Percentiles rank a stretch among this genome's conserved stretches.
Evolutionary conservation across 1,284 basidiomycete genomes (phyloP).

Genomic region (Pterulicium gracile): DNA sequence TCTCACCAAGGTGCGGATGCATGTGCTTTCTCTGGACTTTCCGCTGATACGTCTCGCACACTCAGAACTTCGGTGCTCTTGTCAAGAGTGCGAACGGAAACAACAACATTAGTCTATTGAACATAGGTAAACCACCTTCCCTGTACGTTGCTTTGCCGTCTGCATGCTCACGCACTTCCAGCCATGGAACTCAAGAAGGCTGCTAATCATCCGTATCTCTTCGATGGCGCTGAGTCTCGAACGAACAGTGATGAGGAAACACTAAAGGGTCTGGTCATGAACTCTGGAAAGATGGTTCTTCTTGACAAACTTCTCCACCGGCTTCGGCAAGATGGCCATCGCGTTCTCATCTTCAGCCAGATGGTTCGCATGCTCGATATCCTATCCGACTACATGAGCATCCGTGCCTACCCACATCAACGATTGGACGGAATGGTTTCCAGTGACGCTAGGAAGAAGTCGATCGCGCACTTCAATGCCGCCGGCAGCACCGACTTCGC

Average conservation of each 20-base stretch:
- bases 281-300: slow-evolving; percentile 95
- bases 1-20: slow-evolving; percentile 67
- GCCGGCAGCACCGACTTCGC: slow-evolving; percentile 93
- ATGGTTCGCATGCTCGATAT: slow-evolving; percentile 99
- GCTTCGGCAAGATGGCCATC: slow-evolving; percentile 86
- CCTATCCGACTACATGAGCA: slow-evolving; percentile 90
- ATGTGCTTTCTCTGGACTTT: neutral
- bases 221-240: slow-evolving; percentile 87
- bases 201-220: slow-evolving; percentile 96
- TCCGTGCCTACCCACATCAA: slow-evolving; percentile 91
- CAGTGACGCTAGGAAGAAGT: slow-evolving; percentile 84
- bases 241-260: slow-evolving; percentile 76
- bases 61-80: slow-evolving; percentile 85
- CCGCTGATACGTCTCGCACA: slow-evolving; percentile 5
- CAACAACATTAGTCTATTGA: slow-evolving; percentile 84
- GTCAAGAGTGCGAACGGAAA: slow-evolving; percentile 81
- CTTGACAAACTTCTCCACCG: slow-evolving; percentile 89
- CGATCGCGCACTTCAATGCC: slow-evolving; percentile 96
- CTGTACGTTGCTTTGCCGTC: slow-evolving; percentile 1
- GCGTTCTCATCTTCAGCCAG: slow-evolving; percentile 97
- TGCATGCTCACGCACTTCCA: slow-evolving; percentile 16
- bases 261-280: slow-evolving; percentile 94
- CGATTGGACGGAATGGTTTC: slow-evolving; percentile 94
- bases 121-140: slow-evolving; percentile 55
- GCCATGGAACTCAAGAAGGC: slow-evolving; percentile 97